Evolutionary conservation across 73 alveolate genomes (phyloP).

Genomic region (Tetrahymena borealis): DNA sequence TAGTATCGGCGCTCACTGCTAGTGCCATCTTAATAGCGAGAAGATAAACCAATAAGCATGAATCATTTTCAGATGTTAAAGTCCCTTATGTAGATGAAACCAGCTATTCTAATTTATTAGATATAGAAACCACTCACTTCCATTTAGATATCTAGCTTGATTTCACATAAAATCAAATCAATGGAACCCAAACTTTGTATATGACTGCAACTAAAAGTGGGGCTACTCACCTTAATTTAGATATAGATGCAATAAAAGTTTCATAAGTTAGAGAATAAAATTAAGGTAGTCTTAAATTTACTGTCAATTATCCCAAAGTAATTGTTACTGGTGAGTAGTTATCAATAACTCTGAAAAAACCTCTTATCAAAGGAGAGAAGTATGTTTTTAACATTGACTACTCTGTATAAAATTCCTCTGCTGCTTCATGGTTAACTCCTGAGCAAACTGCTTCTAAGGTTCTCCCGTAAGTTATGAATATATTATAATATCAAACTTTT

Average conservation of each 20-base stretch:
- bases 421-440: background rate
- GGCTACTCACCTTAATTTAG: background rate
- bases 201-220: constrained; percentile 1
- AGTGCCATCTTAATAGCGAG: background rate
- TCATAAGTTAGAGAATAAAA: background rate
- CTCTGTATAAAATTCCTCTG: background rate
- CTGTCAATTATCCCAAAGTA: background rate
- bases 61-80: background rate
- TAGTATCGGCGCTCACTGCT: background rate
- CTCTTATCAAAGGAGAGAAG: background rate
- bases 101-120: background rate
- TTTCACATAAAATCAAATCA: background rate
- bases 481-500: too few relatives aligned
- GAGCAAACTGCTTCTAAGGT: background rate
- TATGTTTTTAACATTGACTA: background rate
- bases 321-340: background rate
- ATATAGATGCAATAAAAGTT: background rate
- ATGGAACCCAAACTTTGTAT: background rate
- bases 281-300: background rate
- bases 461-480: background rate
- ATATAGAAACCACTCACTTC: background rate
- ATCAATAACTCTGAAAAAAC: background rate
- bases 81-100: background rate
- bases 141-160: background rate
- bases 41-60: background rate